Conservation (phyloP, 106 monocot genomes). For the Dendrobium nobile region DNA sequence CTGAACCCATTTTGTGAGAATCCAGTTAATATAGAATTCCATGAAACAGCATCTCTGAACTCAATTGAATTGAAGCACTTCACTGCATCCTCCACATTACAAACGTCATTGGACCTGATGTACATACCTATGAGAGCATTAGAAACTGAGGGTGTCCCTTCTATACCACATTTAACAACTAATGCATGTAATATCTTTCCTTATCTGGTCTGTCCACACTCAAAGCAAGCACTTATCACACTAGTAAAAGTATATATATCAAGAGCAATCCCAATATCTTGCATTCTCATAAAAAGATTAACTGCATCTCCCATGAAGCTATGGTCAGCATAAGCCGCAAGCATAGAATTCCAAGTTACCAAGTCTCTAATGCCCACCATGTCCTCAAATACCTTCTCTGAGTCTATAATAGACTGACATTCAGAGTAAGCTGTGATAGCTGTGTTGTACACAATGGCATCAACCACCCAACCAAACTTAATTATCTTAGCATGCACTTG, state of each 20-base stretch:
- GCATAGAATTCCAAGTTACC: slow-evolving; percentile 71
- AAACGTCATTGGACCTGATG: slow-evolving; percentile 24
- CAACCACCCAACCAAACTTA: slow-evolving; percentile 29
- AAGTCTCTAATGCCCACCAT: slow-evolving; percentile 35
- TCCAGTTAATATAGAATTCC: slow-evolving; percentile 74
- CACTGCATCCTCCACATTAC: slow-evolving; percentile 39
- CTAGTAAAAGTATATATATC: slow-evolving; percentile 70
- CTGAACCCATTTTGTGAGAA: slow-evolving; percentile 46
- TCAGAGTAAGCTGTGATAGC: slow-evolving; percentile 58
- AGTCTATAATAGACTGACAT: slow-evolving; percentile 37
- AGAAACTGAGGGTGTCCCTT: slow-evolving; percentile 21
- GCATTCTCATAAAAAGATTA: slow-evolving; percentile 43
- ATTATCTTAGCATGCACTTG: slow-evolving; percentile 57
- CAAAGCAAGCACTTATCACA: slow-evolving; percentile 48
- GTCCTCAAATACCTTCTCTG: slow-evolving; percentile 40
- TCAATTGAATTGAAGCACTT: slow-evolving; percentile 52
- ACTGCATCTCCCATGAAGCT: slow-evolving; percentile 24
- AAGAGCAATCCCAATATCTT: slow-evolving; percentile 13
- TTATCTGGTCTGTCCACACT: slow-evolving; percentile 9
- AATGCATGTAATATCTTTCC: slow-evolving; percentile 52
- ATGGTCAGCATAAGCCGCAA: slow-evolving; percentile 50
- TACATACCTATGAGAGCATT: slow-evolving; percentile 74
- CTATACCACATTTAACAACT: slow-evolving; percentile 40
- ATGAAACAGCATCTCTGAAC: slow-evolving; percentile 49
- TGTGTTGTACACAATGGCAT: slow-evolving; percentile 50